Evolutionary conservation across 176 grass and related monocot species (phyloP), one percentile per base, ranked within the genome.

Genomic region (Carex scoparia): DNA sequence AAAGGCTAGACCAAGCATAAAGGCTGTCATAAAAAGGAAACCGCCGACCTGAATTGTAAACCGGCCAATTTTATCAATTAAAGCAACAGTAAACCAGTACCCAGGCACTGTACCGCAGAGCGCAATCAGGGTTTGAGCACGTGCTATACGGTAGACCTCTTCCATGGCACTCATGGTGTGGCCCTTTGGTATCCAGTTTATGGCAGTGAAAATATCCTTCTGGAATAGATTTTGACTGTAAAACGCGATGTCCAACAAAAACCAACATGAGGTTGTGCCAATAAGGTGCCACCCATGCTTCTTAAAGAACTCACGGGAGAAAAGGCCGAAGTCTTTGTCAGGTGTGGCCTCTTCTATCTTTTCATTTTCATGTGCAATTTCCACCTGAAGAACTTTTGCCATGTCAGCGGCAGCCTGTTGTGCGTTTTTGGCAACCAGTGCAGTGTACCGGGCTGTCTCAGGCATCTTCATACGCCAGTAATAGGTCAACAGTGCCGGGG

Each of bases 391-490:
- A 58, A 84, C 82, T 65, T 84, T 84, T 58, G 82, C 65, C 71
- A 75, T 75, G 71, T 75, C 71, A 75, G 71, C 44, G n/a, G 71
- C 71, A 5, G 44, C 71, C 19, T 84, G 44, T 69, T 84, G 61
- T 40, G 82, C 40, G 12, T 84, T 73, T 65, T 84, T 84, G 65
- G 82, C 82, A 13, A 84, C 82, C 42, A 84, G 14, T 2, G 48
- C 82, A 6, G 82, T 59, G 48, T 84, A 84, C 7, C 82, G 82
- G 33, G 82, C 14, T 13, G 82, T 84, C 82, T 84, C 82, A 19
- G 82, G 82, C 82, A 84, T 96, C 89, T 93, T 96, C 54, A 81
- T 73, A 70, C 94, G 89, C 89, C 91, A 96, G 85, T 96, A 96
- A 89, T 91, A 93, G 35, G 94, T 93, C n/a, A 88, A 61, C 62